phyloP scores from a whole-genome alignment of 495 filamentous ascomycete genomes.

The Penicillium waksmanii region DNA sequence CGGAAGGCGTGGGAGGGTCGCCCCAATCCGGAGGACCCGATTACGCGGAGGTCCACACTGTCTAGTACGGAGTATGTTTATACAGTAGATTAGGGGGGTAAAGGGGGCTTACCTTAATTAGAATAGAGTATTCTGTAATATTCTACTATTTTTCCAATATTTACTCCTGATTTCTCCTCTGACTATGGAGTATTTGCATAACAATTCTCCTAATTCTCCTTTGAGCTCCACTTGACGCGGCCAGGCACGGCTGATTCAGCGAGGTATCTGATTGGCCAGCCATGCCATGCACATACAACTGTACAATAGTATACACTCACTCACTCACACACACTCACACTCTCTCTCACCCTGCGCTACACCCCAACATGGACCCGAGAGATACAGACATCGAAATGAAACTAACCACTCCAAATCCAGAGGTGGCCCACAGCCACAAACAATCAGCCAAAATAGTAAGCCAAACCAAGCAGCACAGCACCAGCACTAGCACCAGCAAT shows the following conservation, averaged over 20 bases:
- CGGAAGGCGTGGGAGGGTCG: constrained; percentile 15
- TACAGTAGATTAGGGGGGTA: too few species aligned
- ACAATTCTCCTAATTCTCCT: too few species aligned
- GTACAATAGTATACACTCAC: background rate
- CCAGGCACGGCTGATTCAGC: constrained; percentile 10
- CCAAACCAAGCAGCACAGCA: background rate
- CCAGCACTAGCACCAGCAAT: background rate
- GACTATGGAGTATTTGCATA: too few species aligned
- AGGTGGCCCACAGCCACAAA: background rate
- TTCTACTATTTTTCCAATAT: background rate
- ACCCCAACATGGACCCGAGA: background rate
- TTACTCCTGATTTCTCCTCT: background rate
- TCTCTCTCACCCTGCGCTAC: too few species aligned
- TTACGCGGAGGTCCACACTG: constrained; percentile 6
- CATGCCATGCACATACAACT: background rate
- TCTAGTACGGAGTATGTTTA: background rate
- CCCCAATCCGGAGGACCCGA: constrained; percentile 33
- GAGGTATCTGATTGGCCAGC: background rate
- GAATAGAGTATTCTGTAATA: background rate
- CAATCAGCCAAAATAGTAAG: background rate
- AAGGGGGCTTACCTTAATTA: too few species aligned
- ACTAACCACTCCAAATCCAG: background rate
- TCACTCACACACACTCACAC: background rate
- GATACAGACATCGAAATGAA: background rate
- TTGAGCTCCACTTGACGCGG: background rate